Percentiles rank a stretch among this genome's conserved stretches.
These are phyloP conservation scores for Penicillium pulvis DNA, from an alignment of 495 filamentous ascomycete species.

Conservation along the genomic window DNA sequence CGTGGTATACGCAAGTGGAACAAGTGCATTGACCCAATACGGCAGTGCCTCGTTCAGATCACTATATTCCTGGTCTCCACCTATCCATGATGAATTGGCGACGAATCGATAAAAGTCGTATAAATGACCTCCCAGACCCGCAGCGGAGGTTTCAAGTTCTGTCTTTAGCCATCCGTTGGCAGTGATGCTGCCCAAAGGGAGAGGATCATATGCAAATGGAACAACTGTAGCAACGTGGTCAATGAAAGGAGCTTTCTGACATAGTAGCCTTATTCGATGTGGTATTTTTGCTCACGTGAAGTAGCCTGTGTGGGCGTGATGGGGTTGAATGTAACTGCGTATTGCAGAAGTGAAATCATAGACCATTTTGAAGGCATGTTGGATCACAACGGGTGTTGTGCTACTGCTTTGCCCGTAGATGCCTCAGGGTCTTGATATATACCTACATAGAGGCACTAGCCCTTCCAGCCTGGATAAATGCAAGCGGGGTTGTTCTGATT, in stretches of 20 bases:
- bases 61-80: conserved; percentile 59
- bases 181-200: conserved; percentile 59
- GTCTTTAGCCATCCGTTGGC: conserved; percentile 63
- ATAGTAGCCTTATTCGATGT: neutral
- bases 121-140: conserved; percentile 62
- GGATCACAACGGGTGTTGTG: neutral
- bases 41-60: conserved; percentile 59
- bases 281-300: neutral
- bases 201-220: conserved; percentile 45
- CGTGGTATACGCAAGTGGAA: conserved; percentile 62
- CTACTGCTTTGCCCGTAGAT: neutral
- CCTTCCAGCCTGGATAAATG: neutral
- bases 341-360: conserved; percentile 1
- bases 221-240: conserved; percentile 25
- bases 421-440: neutral
- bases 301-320: neutral
- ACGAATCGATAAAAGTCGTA: conserved; percentile 63
- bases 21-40: conserved; percentile 69
- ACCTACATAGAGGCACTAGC: neutral
- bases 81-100: conserved; percentile 55
- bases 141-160: conserved; percentile 52
- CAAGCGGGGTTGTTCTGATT: neutral
- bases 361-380: neutral
- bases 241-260: neutral
- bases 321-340: neutral